These are phyloP conservation scores for Penicillium glabrum DNA, from an alignment of 2,329 filamentous ascomycete species.

Conservation along the genomic window DNA sequence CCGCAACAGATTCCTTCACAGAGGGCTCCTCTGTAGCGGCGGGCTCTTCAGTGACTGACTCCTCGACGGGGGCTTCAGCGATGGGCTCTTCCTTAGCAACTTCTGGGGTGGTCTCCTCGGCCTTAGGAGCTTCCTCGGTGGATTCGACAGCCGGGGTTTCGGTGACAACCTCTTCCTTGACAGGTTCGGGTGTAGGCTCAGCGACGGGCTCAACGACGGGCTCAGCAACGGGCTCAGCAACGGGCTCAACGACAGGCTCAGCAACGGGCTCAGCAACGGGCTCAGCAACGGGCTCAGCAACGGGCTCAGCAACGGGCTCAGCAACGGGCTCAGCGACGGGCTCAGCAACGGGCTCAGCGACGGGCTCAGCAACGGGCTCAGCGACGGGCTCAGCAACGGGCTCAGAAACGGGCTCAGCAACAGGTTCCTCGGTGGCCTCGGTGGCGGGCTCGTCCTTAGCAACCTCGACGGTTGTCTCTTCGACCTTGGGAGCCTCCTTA, in stretches of 20 bases:
- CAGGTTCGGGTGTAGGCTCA: slow-evolving; percentile 8
- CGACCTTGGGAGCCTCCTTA: not conserved
- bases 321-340: not conserved
- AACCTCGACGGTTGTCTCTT: not conserved
- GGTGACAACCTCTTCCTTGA: not conserved
- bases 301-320: slow-evolving; percentile 7
- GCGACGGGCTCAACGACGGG: not conserved
- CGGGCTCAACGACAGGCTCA: slow-evolving; percentile 5
- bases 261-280: not conserved
- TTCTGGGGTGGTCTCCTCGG: not conserved
- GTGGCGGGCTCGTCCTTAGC: too few species aligned
- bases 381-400: not conserved
- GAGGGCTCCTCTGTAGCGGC: not conserved
- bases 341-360: slow-evolving; percentile 6
- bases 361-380: not conserved
- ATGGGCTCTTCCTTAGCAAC: not conserved
- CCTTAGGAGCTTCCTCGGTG: not conserved
- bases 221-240: not conserved
- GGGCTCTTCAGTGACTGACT: slow-evolving; percentile 8
- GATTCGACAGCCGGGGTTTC: not conserved
- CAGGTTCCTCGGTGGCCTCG: slow-evolving; percentile 4
- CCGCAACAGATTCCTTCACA: not conserved
- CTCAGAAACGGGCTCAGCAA: slow-evolving; percentile 27
- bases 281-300: not conserved
- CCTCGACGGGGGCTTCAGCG: not conserved